Conservation (phyloP, 495 filamentous ascomycete species). For the Articulospora tetracladia region DNA sequence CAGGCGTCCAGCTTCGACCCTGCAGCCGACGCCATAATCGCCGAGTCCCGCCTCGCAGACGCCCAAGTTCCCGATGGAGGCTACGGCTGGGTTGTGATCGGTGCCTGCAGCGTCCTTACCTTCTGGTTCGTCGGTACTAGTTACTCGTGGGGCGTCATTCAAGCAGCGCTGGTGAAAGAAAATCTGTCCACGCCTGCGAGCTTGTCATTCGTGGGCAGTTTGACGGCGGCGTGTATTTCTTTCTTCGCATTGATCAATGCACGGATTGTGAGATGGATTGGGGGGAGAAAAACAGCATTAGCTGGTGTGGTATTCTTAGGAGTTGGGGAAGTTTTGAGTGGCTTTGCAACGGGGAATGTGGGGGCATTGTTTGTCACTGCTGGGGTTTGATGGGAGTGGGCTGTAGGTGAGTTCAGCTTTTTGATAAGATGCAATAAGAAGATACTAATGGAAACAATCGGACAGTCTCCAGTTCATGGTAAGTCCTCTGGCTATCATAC, state of each 20-base stretch:
- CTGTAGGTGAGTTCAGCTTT: constrained; percentile 32
- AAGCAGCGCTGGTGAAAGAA: constrained; percentile 46
- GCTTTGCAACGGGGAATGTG: constrained; percentile 45
- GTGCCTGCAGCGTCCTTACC: constrained; percentile 43
- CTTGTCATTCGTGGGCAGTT: constrained; percentile 53
- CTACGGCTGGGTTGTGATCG: constrained; percentile 55
- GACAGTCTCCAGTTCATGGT: constrained; percentile 29
- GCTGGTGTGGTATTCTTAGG: constrained; percentile 44
- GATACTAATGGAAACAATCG: background rate
- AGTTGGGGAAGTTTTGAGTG: constrained; percentile 42
- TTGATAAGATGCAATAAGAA: background rate
- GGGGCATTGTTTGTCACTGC: constrained; percentile 52
- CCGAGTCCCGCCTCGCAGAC: constrained; percentile 45
- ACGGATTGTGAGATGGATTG: constrained; percentile 44
- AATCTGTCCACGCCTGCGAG: constrained; percentile 43
- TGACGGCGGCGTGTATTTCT: constrained; percentile 43
- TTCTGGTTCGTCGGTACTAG: constrained; percentile 53
- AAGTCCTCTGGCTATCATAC: constrained; percentile 8
- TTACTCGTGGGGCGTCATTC: constrained; percentile 56
- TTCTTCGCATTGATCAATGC: constrained; percentile 46
- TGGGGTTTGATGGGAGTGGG: constrained; percentile 50
- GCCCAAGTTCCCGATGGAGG: constrained; percentile 46
- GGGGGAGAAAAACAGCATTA: constrained; percentile 39
- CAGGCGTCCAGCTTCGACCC: constrained; percentile 28
- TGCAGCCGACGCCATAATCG: constrained; percentile 39